Evolutionary conservation across 1,284 basidiomycete species (phyloP).

Genomic region (Inonotus hispidus): DNA sequence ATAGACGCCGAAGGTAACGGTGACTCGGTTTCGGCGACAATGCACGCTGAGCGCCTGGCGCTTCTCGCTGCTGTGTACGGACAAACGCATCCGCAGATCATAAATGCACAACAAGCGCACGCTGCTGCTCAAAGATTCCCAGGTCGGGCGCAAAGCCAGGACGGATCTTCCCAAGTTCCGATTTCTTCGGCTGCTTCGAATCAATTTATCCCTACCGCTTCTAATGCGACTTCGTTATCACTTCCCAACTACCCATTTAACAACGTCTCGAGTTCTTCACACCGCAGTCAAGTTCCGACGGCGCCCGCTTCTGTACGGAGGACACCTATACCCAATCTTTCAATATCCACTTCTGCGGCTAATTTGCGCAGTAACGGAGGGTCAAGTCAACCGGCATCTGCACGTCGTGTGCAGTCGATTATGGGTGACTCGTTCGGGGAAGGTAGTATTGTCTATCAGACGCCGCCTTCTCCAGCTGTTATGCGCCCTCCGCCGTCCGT

Average conservation of each 20-base stretch:
- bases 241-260: background rate
- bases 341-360: background rate
- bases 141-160: background rate
- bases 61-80: conserved; percentile 61
- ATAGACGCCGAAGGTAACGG: conserved; percentile 78
- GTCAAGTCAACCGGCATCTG: background rate
- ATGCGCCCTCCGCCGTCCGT: conserved; percentile 5
- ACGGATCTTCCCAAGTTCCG: background rate
- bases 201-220: background rate
- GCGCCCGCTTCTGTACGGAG: background rate
- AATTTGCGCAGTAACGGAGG: background rate
- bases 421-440: background rate
- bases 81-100: conserved; percentile 34
- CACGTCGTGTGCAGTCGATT: background rate
- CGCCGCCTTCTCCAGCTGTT: conserved; percentile 12
- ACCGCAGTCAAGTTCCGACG: conserved; percentile 2
- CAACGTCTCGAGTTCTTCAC: background rate
- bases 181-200: background rate
- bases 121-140: conserved; percentile 5
- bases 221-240: background rate
- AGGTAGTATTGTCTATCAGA: conserved; percentile 19
- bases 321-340: background rate
- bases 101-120: conserved; percentile 6
- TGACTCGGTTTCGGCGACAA: conserved; percentile 73
- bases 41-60: conserved; percentile 77